phyloP scores from a whole-genome alignment of 2,329 filamentous ascomycete species.

The Alternaria hordeiaustralica region DNA sequence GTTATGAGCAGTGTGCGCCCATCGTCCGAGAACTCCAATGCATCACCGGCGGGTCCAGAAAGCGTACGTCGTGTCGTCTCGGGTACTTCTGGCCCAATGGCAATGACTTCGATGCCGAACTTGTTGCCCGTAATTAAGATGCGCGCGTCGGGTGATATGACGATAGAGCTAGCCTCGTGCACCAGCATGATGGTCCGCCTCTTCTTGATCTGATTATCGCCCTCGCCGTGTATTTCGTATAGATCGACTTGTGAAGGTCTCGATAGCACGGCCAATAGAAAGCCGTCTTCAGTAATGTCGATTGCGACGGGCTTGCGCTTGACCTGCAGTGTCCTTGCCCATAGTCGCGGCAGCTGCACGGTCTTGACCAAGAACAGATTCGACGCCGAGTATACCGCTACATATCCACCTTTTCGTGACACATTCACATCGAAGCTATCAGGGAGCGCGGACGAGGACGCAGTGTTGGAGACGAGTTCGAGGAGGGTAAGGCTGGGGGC shows the following conservation, averaged over 20 bases:
- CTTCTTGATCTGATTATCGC: constrained; percentile 64
- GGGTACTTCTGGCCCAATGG: constrained; percentile 67
- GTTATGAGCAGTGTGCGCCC: constrained; percentile 50
- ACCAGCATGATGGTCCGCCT: constrained; percentile 78
- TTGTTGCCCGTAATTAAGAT: constrained; percentile 86
- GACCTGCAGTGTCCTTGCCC: constrained; percentile 46
- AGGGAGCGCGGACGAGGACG: constrained; percentile 48
- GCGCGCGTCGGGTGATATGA: constrained; percentile 79
- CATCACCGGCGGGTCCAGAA: constrained; percentile 46
- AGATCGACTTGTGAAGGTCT: constrained; percentile 84
- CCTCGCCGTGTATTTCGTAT: constrained; percentile 68
- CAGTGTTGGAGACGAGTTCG: constrained; percentile 48
- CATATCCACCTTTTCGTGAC: constrained; percentile 45
- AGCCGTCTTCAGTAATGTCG: constrained; percentile 80
- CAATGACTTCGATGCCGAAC: constrained; percentile 86
- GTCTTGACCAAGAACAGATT: constrained; percentile 50
- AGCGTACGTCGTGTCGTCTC: constrained; percentile 45
- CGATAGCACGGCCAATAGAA: constrained; percentile 77
- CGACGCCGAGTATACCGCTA: constrained; percentile 47
- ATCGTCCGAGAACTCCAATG: constrained; percentile 49
- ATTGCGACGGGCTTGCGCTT: constrained; percentile 60
- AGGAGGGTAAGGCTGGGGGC: constrained; percentile 45
- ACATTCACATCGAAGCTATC: constrained; percentile 48
- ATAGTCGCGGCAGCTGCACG: constrained; percentile 44
- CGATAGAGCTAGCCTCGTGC: constrained; percentile 77